Evolutionary conservation across 2,329 filamentous ascomycete species (phyloP).

Genomic region (Diaporthe batatas): DNA sequence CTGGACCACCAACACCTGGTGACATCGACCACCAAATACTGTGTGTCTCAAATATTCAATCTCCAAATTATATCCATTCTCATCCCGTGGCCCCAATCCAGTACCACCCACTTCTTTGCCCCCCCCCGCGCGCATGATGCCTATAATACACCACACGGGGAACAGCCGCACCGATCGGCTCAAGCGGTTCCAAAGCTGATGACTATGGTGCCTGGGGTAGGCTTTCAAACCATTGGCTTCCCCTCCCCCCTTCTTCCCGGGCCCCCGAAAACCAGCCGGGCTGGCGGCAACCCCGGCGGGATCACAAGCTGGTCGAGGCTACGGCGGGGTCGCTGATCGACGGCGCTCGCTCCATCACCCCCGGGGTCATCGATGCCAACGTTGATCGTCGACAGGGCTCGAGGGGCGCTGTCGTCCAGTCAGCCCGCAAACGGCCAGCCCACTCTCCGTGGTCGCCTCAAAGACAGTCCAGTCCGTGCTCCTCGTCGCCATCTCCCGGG

Average conservation of each 20-base stretch:
- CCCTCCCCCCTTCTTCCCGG: background rate
- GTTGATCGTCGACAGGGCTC: constrained; percentile 5
- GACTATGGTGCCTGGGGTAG: background rate
- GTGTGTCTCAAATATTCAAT: constrained; percentile 11
- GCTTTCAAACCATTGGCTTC: background rate
- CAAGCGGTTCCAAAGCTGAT: background rate
- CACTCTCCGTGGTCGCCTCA: constrained; percentile 11
- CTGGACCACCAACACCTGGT: background rate
- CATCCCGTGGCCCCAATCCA: background rate
- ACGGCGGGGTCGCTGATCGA: constrained; percentile 13
- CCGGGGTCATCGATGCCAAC: constrained; percentile 19
- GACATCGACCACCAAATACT: constrained; percentile 1
- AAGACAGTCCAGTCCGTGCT: background rate
- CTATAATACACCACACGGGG: background rate
- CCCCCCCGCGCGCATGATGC: background rate
- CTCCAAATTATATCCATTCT: background rate
- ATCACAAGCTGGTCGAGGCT: constrained; percentile 25
- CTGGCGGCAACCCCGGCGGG: constrained; percentile 26
- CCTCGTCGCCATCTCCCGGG: background rate
- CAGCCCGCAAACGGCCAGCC: background rate
- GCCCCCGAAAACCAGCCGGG: background rate
- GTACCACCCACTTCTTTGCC: too few relatives aligned
- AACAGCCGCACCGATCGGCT: background rate
- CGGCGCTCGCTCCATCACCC: constrained; percentile 5
- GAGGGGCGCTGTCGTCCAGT: background rate